Base-by-base conservation (phyloP, 768 basidiomycete genomes). In the Rhodotorula kratochvilovae region DNA sequence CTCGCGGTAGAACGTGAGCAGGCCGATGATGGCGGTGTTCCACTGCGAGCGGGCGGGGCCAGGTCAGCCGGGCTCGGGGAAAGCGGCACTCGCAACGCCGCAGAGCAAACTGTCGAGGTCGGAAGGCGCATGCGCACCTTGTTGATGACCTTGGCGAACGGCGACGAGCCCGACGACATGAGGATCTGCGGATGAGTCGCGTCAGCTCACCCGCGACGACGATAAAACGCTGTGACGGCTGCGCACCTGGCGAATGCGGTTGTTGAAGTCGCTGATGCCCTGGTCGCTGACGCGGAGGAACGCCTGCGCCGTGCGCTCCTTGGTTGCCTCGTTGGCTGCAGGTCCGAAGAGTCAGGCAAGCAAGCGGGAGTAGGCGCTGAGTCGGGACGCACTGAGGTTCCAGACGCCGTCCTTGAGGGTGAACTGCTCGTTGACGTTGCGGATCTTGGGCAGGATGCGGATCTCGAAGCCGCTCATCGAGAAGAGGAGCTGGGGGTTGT, bases 381-480 rank as follows among this genome's bases (percentile, higher is more conserved):
- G 25, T 33, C 7, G 11, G 51, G 17, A 25, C 58, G 36, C 27
- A 59, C 54, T 55, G 31, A 55, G 31, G 21, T 55, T 55, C 58
- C 58, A 59, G 42, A 59, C 58, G 58, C 58, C 58, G 42, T 59
- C 58, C 58, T 59, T 59, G 58, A 59, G 58, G 3, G 95, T 97
- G 84, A 93, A 99, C 79, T 95, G 92, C 80, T 97, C 94, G 66
- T 91, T 89, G 85, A 92, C 89, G 7, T 92, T 95, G 77, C 96
- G 85, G 66, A 92, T 90, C 85, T 97, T 95, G 46, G 96, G 96
- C 54, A 99, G 82, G 78, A 99, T 98, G 65, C 96, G 92, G 68
- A 99, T 85, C 82, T 99, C 96, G 78, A 99, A 99, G n/a, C 94
- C 92, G 78, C 88, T 91, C 95, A 98, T 98, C 8, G 94, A 93